Base-by-base conservation (phyloP, 192 early-diverging fungal species). In the Dispira parvispora region DNA sequence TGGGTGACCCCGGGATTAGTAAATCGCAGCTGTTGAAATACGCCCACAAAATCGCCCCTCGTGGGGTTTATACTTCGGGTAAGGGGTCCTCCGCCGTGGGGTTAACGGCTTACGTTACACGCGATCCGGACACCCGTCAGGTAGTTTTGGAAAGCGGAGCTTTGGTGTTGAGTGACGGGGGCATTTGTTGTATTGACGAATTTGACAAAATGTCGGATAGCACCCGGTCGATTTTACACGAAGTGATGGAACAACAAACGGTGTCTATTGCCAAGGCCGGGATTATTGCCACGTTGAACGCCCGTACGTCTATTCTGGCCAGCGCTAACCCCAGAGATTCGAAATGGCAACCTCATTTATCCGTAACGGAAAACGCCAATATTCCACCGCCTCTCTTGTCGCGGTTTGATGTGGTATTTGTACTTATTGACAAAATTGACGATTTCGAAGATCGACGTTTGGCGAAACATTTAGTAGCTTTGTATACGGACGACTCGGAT, bases 211-310 rank as follows among this genome's bases (percentile, higher is more conserved):
- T 98, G 91, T 87, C 86, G 9, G 95, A 98, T 58, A 70, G 89
- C 11, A 92, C 92, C 11, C 83, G 93, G 11, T 90, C 92, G 3
- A 89, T 94, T 8, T 73, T 98, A 63, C 95, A 98, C 77, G 95
- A 98, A 82, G 95, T 91, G 63, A 98, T 98, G 95, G 94, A 97
- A 78, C 94, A 97, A 77, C 94, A 97, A 80, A 97, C 94, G 0
- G 85, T 98, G 21, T 96, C 91, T 12, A 88, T 99, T 16, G 94
- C 96, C 47, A 99, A 99, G 78, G 96, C 96, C 42, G 96, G 96
- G 27, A 96, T 99, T 66, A 94, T 96, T 68, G 94, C 94, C 5
- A 96, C 92, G 11, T 76, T 99, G 23, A 99, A 99, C 73, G 94
- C 96, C 13, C 80, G 96, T 61, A 92, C 92, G 25, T 96, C 94